These are phyloP conservation scores for Globisporangium splendens DNA, from an alignment of 352 stramenopile genomes.

Conservation along the genomic window DNA sequence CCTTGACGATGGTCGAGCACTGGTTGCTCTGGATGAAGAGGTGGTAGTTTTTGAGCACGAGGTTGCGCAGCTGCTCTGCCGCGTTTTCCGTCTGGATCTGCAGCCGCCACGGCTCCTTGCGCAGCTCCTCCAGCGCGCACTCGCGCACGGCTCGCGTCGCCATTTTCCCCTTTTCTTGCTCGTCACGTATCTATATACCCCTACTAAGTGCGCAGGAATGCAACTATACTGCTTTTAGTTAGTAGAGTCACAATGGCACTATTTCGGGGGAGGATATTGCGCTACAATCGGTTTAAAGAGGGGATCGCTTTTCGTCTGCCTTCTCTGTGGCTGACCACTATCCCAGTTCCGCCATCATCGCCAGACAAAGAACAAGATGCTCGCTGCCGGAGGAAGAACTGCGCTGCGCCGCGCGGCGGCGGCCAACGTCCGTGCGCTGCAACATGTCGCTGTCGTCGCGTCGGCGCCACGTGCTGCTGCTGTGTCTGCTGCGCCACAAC, in stretches of 20 bases:
- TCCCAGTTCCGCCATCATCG: too few relatives aligned
- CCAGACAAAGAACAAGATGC: neutral
- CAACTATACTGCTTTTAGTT: too few relatives aligned
- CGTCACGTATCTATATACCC: too few relatives aligned
- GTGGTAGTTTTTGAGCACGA: constrained; percentile 89
- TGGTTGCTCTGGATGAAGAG: constrained; percentile 91
- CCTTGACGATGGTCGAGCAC: constrained; percentile 76
- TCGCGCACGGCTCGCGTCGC: constrained; percentile 30
- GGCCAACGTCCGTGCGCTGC: neutral
- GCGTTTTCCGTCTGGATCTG: constrained; percentile 80
- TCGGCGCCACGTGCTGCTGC: neutral
- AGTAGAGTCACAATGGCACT: too few relatives aligned
- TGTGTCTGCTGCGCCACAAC: neutral
- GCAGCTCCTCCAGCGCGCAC: constrained; percentile 77
- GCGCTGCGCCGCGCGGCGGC: too few relatives aligned
- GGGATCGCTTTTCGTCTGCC: too few relatives aligned
- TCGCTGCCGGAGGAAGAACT: neutral
- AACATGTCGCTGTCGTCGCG: neutral
- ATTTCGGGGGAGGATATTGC: too few relatives aligned
- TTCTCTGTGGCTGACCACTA: too few relatives aligned
- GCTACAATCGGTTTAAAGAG: too few relatives aligned
- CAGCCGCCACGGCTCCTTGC: constrained; percentile 81
- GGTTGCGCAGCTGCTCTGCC: constrained; percentile 64
- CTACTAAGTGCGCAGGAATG: too few relatives aligned
- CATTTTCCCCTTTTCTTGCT: neutral